Evolutionary conservation across 78 protist species (phyloP).

Genomic region (Paulinella micropora): DNA sequence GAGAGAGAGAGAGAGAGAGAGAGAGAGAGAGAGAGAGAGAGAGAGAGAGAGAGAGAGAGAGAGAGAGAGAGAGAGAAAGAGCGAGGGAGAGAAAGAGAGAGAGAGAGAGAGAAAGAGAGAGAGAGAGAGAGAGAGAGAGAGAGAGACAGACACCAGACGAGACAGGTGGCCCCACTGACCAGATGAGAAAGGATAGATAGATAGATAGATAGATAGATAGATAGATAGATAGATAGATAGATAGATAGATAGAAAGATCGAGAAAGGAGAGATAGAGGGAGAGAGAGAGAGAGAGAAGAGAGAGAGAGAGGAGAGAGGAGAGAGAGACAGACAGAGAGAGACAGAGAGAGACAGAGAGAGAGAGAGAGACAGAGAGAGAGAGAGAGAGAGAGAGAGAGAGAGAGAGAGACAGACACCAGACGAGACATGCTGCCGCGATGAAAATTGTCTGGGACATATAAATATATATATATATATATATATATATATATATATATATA

Average conservation of each 20-base stretch:
- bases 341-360: neutral
- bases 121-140: too few species aligned
- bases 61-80: too few species aligned
- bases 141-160: too few species aligned
- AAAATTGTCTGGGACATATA: too few species aligned
- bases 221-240: neutral
- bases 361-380: neutral
- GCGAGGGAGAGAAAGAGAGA: too few species aligned
- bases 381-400: neutral
- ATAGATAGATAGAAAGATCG: neutral
- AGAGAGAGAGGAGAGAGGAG: neutral
- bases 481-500: too few species aligned
- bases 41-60: neutral
- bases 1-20: neutral
- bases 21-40: neutral
- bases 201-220: neutral
- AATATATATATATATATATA: too few species aligned
- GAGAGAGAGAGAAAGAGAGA: too few species aligned
- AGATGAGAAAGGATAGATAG: neutral
- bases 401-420: neutral
- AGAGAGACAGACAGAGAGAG: neutral
- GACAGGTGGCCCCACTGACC: too few species aligned
- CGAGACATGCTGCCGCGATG: too few species aligned
- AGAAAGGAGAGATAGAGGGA: neutral
- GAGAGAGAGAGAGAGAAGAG: neutral